Evolutionary conservation across 768 basidiomycete species (phyloP), one percentile per base, ranked within the genome.

Genomic region (Collybia mongolica): DNA sequence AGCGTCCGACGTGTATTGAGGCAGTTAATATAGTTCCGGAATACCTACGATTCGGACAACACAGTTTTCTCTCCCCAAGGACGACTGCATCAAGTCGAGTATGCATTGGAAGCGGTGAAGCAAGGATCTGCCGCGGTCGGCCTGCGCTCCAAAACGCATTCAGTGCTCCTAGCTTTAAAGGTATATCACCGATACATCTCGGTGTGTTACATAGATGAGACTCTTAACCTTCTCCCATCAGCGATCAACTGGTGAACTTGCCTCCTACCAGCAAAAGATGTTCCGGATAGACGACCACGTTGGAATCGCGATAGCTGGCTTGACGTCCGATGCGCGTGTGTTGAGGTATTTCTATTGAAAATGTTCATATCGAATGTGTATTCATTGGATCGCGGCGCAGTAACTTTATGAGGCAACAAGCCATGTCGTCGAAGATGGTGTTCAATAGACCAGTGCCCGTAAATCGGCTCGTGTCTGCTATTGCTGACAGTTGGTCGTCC

Each of bases 201-300:
- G 18, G 6, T 32, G 42, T 1, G 23, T 19, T 29, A 9, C 40
- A 28, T 5, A 41, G 32, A 32, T 9, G 11, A 11, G 19, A 47
- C 7, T 3, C 3, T 19, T 39, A 18, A 47, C 9, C 4, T 39
- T 32, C 19, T 49, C 36, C 15, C 39, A 17, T 28, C 52, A 99
- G 97, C 83, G 96, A 69, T 98, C 97, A 23, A 95, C 93, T 12
- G 97, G 97, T 53, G 96, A 98, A 68, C 81, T 99, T 46, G 95
- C 97, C 14, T 93, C 92, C n/a, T 98, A 98, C 78, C 97, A 99
- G 67, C 95, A 98, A 75, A 98, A 99, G 81, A 90, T 98, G 88
- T 97, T 96, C 70, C 82, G 94, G 63, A 96, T 99, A 84, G 97
- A 99, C 65, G 94, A 98, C 69, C 97, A 99, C 73, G 86, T 97